Conservation (phyloP, 2,329 filamentous ascomycete species). For the Hysterium pulicare region DNA sequence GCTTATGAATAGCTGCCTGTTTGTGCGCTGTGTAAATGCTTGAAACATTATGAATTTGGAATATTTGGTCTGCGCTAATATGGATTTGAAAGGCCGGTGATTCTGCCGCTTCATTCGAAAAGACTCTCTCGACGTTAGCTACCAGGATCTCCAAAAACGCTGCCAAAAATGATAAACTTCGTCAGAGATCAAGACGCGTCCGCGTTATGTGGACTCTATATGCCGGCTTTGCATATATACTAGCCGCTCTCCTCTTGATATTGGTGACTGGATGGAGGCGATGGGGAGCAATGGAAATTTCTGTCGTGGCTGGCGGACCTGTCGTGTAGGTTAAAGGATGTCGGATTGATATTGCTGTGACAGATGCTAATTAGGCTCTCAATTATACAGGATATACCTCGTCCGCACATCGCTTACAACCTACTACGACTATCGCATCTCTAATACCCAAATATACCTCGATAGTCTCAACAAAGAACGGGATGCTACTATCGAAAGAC, state of each 20-base stretch:
- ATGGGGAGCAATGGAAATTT: conserved; percentile 74
- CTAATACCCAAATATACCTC: conserved; percentile 64
- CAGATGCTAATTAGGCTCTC: no score
- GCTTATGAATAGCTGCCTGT: not conserved
- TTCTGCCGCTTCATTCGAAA: conserved; percentile 91
- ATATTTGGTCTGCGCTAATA: no score
- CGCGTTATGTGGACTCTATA: conserved; percentile 90
- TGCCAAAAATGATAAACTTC: conserved; percentile 68
- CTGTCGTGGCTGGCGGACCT: conserved; percentile 73
- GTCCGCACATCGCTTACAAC: conserved; percentile 63
- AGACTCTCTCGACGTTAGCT: conserved; percentile 76
- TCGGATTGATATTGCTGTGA: no score
- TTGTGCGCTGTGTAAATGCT: no score
- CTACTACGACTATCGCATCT: conserved; percentile 80
- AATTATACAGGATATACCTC: conserved; percentile 66
- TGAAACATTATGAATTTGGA: no score
- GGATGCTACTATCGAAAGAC: conserved; percentile 82
- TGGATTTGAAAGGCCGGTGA: conserved; percentile 65
- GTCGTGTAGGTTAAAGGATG: conserved; percentile 59
- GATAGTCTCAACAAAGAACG: conserved; percentile 76
- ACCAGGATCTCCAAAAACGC: conserved; percentile 76
- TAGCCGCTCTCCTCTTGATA: conserved; percentile 76
- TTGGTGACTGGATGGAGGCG: conserved; percentile 82
- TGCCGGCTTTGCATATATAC: conserved; percentile 82
- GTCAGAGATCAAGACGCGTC: conserved; percentile 69